These are phyloP conservation scores for Globisporangium iwayamae DNA, from an alignment of 352 stramenopile genomes.

Conservation along the genomic window DNA sequence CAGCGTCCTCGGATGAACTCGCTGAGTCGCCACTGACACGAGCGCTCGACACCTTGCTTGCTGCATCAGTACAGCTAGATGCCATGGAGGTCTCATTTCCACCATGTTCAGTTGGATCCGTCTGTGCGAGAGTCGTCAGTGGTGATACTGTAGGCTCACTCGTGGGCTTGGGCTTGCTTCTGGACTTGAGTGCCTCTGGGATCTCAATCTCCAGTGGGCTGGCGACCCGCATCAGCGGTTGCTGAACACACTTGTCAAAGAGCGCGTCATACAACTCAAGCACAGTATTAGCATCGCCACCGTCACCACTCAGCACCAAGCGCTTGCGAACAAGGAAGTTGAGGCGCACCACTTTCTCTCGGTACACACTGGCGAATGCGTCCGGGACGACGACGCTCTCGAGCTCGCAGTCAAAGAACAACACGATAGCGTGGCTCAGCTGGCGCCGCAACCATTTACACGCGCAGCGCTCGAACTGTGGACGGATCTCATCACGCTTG, in stretches of 20 bases:
- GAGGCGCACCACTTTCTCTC: not conserved
- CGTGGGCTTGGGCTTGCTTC: not conserved
- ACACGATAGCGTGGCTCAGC: not conserved
- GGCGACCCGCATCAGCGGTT: not conserved
- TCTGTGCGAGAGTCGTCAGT: not conserved
- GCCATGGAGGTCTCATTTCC: not conserved
- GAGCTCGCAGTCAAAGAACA: not conserved
- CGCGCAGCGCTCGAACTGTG: not conserved
- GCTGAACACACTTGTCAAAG: not conserved
- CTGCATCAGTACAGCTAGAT: not conserved
- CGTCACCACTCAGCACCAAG: not conserved
- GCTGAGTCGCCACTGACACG: not conserved
- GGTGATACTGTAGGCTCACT: not conserved
- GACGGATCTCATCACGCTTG: not conserved
- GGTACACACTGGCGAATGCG: not conserved
- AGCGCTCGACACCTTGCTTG: not conserved
- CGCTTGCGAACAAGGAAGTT: slow-evolving; percentile 4
- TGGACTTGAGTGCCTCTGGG: not conserved
- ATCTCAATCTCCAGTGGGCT: not conserved
- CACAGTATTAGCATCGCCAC: not conserved
- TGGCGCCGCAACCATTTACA: not conserved
- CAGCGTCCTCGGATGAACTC: not conserved
- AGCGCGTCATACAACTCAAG: not conserved
- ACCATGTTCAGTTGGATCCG: not conserved
- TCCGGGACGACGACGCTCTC: not conserved